Evolutionary conservation across 1,284 basidiomycete genomes (phyloP).

Genomic region (Phellopilus nigrolimitatus): DNA sequence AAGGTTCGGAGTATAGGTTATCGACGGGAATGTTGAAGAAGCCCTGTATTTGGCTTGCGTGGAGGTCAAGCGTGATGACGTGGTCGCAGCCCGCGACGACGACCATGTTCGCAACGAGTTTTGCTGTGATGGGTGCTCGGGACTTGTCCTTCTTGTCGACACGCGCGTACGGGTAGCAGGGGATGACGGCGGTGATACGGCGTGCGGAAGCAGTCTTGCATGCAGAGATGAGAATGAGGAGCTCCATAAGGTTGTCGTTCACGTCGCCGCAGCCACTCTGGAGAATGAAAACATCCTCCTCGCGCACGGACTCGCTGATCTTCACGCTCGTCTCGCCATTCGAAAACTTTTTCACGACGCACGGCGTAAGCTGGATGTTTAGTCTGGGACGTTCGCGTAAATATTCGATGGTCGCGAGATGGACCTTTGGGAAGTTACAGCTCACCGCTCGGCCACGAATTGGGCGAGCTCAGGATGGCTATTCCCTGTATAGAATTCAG

Average conservation of each 20-base stretch:
- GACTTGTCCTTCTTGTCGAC: slow-evolving; percentile 99
- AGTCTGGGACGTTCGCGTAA: slow-evolving; percentile 59
- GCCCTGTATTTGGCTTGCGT: slow-evolving; percentile 97
- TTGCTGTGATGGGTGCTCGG: slow-evolving; percentile 95
- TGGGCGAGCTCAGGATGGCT: slow-evolving; percentile 96
- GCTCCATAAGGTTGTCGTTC: slow-evolving; percentile 87
- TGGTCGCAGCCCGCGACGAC: slow-evolving; percentile 97
- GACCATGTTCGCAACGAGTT: slow-evolving; percentile 97
- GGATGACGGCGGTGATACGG: slow-evolving; percentile 96
- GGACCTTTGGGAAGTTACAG: slow-evolving; percentile 43
- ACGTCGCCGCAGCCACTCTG: slow-evolving; percentile 79
- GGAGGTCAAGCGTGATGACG: slow-evolving; percentile 98
- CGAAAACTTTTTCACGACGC: slow-evolving; percentile 93
- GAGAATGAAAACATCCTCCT: slow-evolving; percentile 97
- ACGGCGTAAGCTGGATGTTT: slow-evolving; percentile 85
- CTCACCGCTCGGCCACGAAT: slow-evolving; percentile 92
- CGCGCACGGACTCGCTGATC: slow-evolving; percentile 91
- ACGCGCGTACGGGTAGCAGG: slow-evolving; percentile 94
- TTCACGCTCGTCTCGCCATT: slow-evolving; percentile 93
- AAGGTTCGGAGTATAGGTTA: slow-evolving; percentile 88
- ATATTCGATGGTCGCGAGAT: slow-evolving; percentile 35
- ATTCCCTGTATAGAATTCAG: slow-evolving; percentile 85
- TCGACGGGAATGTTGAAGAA: slow-evolving; percentile 99
- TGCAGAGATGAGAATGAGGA: slow-evolving; percentile 86
- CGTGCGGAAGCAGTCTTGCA: slow-evolving; percentile 97